Conservation (phyloP, 2,329 filamentous ascomycete genomes). For the Hypoxylon sp. region DNA sequence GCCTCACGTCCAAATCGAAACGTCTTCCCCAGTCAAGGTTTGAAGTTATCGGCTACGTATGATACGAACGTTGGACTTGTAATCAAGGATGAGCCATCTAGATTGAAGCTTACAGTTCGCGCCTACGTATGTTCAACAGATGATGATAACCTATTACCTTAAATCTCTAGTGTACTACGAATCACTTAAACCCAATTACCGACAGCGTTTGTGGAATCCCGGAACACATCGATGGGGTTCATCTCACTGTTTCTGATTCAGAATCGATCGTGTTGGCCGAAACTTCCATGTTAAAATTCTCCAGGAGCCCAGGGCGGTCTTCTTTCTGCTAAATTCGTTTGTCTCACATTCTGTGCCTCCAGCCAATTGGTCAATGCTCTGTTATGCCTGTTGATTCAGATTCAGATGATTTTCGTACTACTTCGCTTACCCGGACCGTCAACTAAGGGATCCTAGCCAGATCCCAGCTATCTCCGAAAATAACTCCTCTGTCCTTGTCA, state of each 20-base stretch:
- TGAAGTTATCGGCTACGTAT: conserved; percentile 7
- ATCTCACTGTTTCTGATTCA: conserved; percentile 31
- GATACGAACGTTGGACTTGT: conserved; percentile 18
- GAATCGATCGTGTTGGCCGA: conserved; percentile 43
- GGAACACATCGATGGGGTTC: conserved; percentile 39
- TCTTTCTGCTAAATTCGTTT: conserved; percentile 42
- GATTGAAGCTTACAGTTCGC: conserved; percentile 29
- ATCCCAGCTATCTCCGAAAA: conserved; percentile 37
- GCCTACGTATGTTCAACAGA: conserved; percentile 6
- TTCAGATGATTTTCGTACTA: conserved; percentile 32
- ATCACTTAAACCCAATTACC: conserved; percentile 16
- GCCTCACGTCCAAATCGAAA: background rate
- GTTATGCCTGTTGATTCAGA: conserved; percentile 41
- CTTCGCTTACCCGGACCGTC: conserved; percentile 32
- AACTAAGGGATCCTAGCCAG: conserved; percentile 31
- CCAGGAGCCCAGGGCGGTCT: conserved; percentile 14
- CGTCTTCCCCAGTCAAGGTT: background rate
- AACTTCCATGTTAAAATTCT: conserved; percentile 38
- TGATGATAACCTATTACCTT: conserved; percentile 26
- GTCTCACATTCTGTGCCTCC: conserved; percentile 47
- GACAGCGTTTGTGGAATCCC: conserved; percentile 22
- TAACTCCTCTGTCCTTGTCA: conserved; percentile 31
- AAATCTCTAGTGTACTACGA: conserved; percentile 21
- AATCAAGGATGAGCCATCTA: conserved; percentile 1
- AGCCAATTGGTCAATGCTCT: conserved; percentile 31